Conservation (phyloP, 129 eudicot genomes). For the Lonicera japonica region DNA sequence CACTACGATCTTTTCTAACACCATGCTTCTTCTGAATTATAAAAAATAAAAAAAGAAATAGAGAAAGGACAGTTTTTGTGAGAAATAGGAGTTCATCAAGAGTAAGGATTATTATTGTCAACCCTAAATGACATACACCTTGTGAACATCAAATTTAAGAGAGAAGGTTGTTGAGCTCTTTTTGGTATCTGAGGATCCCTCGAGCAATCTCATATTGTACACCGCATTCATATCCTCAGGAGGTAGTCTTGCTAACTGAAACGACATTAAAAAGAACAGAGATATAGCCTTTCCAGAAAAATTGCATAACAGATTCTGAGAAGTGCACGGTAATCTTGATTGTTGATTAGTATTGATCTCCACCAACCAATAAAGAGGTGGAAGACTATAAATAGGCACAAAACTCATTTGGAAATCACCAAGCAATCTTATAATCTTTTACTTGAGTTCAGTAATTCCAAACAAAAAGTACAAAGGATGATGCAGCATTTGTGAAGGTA, state of each 20-base stretch:
- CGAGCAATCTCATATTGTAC: constrained; percentile 80
- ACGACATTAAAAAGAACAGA: constrained; percentile 8
- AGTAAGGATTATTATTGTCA: neutral
- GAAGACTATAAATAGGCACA: no score
- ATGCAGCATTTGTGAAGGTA: no score
- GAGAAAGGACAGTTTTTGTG: neutral
- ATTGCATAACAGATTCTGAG: no score
- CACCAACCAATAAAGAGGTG: no score
- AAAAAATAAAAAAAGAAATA: constrained; percentile 1
- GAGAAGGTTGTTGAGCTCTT: constrained; percentile 57
- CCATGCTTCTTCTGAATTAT: constrained; percentile 58
- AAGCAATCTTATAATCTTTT: no score
- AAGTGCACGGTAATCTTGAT: no score
- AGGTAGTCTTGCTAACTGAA: constrained; percentile 73
- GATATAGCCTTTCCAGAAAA: no score
- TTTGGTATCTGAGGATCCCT: constrained; percentile 63
- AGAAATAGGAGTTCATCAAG: constrained; percentile 6
- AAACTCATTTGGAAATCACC: no score
- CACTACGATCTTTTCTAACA: constrained; percentile 72
- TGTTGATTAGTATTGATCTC: no score
- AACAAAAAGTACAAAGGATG: no score
- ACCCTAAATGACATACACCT: constrained; percentile 29
- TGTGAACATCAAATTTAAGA: constrained; percentile 72
- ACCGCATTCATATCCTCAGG: constrained; percentile 75
- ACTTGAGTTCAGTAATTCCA: no score